phyloP scores from a whole-genome alignment of 805 yeast genomes.

The Priceomyces fermenticarens region DNA sequence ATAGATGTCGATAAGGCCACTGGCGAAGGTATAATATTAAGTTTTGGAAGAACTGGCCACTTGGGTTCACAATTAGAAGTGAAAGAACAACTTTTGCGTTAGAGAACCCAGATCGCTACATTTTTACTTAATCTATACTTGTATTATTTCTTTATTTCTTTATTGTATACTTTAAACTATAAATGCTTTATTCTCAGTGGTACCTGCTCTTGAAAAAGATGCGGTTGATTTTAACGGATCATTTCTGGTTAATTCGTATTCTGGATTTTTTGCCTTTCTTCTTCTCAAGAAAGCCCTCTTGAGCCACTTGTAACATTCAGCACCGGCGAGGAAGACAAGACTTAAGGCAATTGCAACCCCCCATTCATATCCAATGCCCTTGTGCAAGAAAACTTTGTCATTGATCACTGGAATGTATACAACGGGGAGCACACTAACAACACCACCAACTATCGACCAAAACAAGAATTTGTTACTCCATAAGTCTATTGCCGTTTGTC shows the following conservation, averaged over 20 bases:
- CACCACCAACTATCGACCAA: conserved; percentile 76
- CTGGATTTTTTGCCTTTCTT: conserved; percentile 24
- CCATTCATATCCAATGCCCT: conserved; percentile 76
- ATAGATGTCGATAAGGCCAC: conserved; percentile 50
- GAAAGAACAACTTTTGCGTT: conserved; percentile 47
- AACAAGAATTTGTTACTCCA: conserved; percentile 76
- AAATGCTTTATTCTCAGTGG: conserved; percentile 20
- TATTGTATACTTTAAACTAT: conserved; percentile 1
- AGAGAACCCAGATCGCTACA: too few relatives aligned
- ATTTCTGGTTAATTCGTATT: conserved; percentile 36
- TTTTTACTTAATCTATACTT: too few relatives aligned
- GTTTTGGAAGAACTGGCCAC: conserved; percentile 68
- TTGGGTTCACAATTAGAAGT: conserved; percentile 55
- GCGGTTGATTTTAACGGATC: conserved; percentile 41
- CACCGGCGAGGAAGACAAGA: conserved; percentile 52
- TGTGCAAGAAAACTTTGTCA: conserved; percentile 68
- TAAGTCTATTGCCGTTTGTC: conserved; percentile 59
- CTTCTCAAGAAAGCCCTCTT: conserved; percentile 53
- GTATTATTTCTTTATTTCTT: not conserved
- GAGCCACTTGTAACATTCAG: conserved; percentile 64
- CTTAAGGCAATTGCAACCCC: conserved; percentile 65
- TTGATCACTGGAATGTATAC: conserved; percentile 89
- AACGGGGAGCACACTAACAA: conserved; percentile 72
- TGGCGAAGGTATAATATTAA: conserved; percentile 43
- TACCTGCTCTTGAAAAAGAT: conserved; percentile 36